These are phyloP conservation scores for Mimosa bimucronata DNA, from an alignment of 306 rosid genomes.

Conservation along the genomic window DNA sequence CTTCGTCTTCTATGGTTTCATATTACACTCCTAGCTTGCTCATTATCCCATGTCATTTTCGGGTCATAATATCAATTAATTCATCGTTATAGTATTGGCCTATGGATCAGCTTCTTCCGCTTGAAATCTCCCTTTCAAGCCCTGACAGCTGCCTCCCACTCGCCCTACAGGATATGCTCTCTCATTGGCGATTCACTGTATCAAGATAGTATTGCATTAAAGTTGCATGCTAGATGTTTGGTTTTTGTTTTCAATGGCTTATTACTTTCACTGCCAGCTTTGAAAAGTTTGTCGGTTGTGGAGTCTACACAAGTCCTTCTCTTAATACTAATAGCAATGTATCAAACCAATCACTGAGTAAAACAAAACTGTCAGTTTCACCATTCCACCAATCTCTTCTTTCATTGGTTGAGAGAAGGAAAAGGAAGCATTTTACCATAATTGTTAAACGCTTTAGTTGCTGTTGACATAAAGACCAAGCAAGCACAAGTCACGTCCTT, in stretches of 20 bases:
- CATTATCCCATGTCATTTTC: slow-evolving; percentile 41
- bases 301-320: slow-evolving; percentile 47
- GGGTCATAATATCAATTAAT: slow-evolving; percentile 3
- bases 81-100: slow-evolving; percentile 28
- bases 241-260: slow-evolving; percentile 27
- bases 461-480: background rate
- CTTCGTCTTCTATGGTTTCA: slow-evolving; percentile 22
- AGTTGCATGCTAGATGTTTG: slow-evolving; percentile 30
- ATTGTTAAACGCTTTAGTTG: background rate
- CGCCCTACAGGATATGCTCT: slow-evolving; percentile 39
- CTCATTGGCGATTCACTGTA: slow-evolving; percentile 42
- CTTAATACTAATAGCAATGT: slow-evolving; percentile 34
- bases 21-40: too few relatives aligned
- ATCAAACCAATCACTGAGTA: slow-evolving; percentile 3
- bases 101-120: slow-evolving; percentile 28
- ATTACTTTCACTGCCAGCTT: slow-evolving; percentile 44
- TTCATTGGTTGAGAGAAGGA: slow-evolving; percentile 20
- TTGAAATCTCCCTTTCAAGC: slow-evolving; percentile 34
- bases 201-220: slow-evolving; percentile 42
- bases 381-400: slow-evolving; percentile 40
- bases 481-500: slow-evolving; percentile 7
- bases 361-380: slow-evolving; percentile 30
- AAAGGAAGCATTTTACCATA: background rate
- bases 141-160: slow-evolving; percentile 55
- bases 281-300: slow-evolving; percentile 53